Conservation (phyloP, 805 yeast genomes). For the Metschnikowia aberdeeniae region DNA sequence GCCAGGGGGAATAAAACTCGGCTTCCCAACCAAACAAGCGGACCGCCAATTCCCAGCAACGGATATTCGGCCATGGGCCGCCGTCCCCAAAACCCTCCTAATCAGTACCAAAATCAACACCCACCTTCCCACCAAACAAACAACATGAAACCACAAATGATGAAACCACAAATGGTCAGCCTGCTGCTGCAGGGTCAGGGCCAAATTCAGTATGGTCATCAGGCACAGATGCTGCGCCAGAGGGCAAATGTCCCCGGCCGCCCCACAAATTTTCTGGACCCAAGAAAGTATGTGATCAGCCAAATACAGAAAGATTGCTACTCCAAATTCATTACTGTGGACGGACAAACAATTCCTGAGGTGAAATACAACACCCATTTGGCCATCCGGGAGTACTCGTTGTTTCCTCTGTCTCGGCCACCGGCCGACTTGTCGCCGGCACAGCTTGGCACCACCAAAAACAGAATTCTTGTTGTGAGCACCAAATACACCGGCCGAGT, state of each 20-base stretch:
- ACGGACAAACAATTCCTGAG: conserved; percentile 18
- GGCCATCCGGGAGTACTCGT: conserved; percentile 68
- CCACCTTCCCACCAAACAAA: not conserved
- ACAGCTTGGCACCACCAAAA: conserved; percentile 43
- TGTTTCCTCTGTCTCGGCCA: conserved; percentile 65
- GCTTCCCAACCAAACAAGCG: not conserved
- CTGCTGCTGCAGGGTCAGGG: too few species aligned
- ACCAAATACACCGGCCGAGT: conserved; percentile 64
- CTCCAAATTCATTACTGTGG: conserved; percentile 21
- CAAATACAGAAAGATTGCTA: conserved; percentile 37
- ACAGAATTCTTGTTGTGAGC: conserved; percentile 58
- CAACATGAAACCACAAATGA: too few species aligned
- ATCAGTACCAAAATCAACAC: not conserved
- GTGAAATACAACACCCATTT: conserved; percentile 69
- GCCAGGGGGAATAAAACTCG: conserved; percentile 4
- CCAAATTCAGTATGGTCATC: not conserved
- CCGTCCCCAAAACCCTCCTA: not conserved
- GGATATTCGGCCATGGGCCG: conserved; percentile 1
- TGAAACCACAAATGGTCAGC: too few species aligned
- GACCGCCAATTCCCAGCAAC: not conserved
- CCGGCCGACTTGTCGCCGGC: conserved; percentile 48
- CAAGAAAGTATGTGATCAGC: conserved; percentile 24
- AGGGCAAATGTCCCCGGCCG: conserved; percentile 3
- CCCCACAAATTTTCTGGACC: conserved; percentile 9
- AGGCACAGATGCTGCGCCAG: conserved; percentile 6